phyloP scores from a whole-genome alignment of 1,139 yeast species.

The Lodderomyces oxycetoniae region DNA sequence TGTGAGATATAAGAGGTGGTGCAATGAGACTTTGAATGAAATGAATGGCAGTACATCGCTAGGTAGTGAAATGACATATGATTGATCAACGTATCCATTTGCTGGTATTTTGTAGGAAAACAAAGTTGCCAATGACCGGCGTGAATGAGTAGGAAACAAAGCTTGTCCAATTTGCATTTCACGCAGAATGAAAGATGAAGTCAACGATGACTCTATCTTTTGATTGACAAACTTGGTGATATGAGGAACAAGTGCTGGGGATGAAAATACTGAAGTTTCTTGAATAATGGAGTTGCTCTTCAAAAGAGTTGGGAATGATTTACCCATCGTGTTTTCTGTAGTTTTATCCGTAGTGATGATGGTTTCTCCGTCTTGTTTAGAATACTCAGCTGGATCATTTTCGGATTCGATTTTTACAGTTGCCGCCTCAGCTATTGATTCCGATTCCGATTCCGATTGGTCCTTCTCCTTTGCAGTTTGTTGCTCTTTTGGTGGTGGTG shows the following conservation, averaged over 20 bases:
- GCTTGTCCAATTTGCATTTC: slow-evolving; percentile 27
- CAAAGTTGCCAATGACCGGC: slow-evolving; percentile 23
- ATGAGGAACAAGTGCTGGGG: slow-evolving; percentile 26
- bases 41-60: slow-evolving; percentile 41
- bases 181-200: slow-evolving; percentile 13
- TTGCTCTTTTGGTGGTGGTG: not conserved
- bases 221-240: slow-evolving; percentile 27
- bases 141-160: slow-evolving; percentile 32
- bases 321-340: slow-evolving; percentile 27
- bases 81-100: slow-evolving; percentile 39
- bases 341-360: slow-evolving; percentile 11
- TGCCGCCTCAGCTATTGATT: not conserved
- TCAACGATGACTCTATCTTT: slow-evolving; percentile 15
- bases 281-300: slow-evolving; percentile 31
- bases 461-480: not conserved
- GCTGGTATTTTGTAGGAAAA: slow-evolving; percentile 47
- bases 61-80: slow-evolving; percentile 43
- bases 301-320: slow-evolving; percentile 24
- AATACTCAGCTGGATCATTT: slow-evolving; percentile 11
- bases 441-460: slow-evolving; percentile 12
- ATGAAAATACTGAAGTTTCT: slow-evolving; percentile 34
- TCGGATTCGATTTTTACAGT: slow-evolving; percentile 10
- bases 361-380: slow-evolving; percentile 11
- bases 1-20: slow-evolving; percentile 34
- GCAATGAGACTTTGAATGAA: slow-evolving; percentile 41